Percentiles rank a stretch among this genome's conserved stretches.
These are phyloP conservation scores for Pholiota adiposa DNA, from an alignment of 1,284 basidiomycete genomes.

Conservation along the genomic window DNA sequence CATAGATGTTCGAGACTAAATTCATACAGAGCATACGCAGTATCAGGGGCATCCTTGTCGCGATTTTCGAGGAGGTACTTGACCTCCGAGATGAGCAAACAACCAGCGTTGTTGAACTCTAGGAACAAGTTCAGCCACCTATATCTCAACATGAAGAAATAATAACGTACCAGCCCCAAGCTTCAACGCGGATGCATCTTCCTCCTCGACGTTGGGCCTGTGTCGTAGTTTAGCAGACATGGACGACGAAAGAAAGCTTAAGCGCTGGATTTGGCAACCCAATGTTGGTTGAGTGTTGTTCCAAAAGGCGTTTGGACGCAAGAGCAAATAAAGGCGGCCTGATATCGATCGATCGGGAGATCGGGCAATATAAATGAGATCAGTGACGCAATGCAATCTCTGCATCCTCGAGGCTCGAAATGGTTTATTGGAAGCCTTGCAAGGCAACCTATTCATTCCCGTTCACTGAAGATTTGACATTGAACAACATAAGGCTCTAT, in stretches of 20 bases:
- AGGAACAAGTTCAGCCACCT: conserved; percentile 1
- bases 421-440: neutral
- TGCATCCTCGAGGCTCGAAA: neutral
- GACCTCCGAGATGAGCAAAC: conserved; percentile 90
- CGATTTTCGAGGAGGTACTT: conserved; percentile 87
- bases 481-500: conserved; percentile 6
- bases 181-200: conserved; percentile 72
- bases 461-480: neutral
- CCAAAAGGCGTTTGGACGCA: conserved; percentile 3
- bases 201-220: conserved; percentile 61
- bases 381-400: neutral
- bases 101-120: conserved; percentile 93
- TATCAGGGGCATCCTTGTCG: conserved; percentile 83
- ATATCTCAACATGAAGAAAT: neutral
- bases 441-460: neutral
- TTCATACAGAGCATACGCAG: conserved; percentile 58
- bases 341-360: neutral
- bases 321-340: conserved; percentile 7
- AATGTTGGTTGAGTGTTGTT: conserved; percentile 3
- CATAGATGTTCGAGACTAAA: neutral
- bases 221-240: conserved; percentile 50
- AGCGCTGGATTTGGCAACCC: neutral
- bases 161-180: conserved; percentile 57
- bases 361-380: neutral
- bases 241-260: neutral